Evolutionary conservation across 1,284 basidiomycete species (phyloP), one percentile per base, ranked within the genome.

Genomic region (Singerocomus rubriflavus): DNA sequence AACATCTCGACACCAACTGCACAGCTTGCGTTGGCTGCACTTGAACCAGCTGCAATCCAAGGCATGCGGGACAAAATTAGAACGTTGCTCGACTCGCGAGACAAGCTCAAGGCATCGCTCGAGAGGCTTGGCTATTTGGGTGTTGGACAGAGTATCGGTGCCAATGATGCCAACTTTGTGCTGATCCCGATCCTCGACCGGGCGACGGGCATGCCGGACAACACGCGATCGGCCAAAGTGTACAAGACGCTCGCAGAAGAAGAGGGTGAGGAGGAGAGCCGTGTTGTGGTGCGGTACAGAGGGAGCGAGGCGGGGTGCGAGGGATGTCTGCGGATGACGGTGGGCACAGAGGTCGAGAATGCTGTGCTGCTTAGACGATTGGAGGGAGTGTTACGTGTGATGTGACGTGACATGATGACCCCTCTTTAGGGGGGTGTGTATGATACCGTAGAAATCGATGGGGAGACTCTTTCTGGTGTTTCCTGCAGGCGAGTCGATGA

Each of bases 1-100:
- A 98, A 98, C 70, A 87, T 99, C 59, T 96, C 94, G 12, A 82
- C 88, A 0, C 94, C 94, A 0, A 93, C 93, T 3, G 92, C 96
- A 7, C 75, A 83, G 42, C 81, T 98, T 29, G 94, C 93, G 0
- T 72, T 88, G 12, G 78, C 88, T 10, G 93, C 96, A 14, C 78
- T 93, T 32, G 83, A 88, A 0, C 75, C 82, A 0, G 63, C 71
- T 12, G 86, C 91, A 6, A 61, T 97, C 12, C 63, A 68, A 0
- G 62, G 70, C 14, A 93, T 93, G 88, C 77, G 75, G n/a, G 47
- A 60, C 27, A 91, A 92, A 60, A 77, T 89, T 3, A 55, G 71
- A 11, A 77, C 74, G 1, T 78, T 96, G 31, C 74, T 84, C 53
- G 58, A 71, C 1, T 84, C 82, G 36, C 88, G 93, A 10, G 67